Evolutionary conservation across 2,329 filamentous ascomycete genomes (phyloP), one percentile per base, ranked within the genome.

Genomic region (Fusarium sp.): DNA sequence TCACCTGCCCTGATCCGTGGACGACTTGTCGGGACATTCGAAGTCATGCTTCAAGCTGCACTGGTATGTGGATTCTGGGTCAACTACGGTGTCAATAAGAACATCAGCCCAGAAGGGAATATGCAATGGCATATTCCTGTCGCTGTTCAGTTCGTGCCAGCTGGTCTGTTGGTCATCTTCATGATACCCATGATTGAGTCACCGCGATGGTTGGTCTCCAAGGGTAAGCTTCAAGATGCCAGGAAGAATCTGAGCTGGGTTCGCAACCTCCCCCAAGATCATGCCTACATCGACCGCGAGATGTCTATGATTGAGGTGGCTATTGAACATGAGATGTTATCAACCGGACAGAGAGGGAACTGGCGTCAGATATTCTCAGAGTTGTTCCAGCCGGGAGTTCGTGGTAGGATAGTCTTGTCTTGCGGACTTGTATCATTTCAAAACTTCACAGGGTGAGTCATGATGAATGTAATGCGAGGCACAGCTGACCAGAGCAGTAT

Each of bases 391-490:
- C n/a, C 33, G 5, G n/a, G 33, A 7, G 33, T 52, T 36, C 33
- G 33, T 15, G 49, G 33, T 15, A 36, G 33, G n/a, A 15, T 26
- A 6, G 49, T 26, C 18, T 36, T 52, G n/a, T 36, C 31, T 12
- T 52, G 49, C 12, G 49, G 49, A 7, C 13, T 52, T 14, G 33
- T 52, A 3, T 52, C 49, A 3, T 52, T 52, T 5, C 49, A 52
- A 11, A 52, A 52, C 13, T 52, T 36, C 33, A 52, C 49, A 2
- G 33, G 49, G 33, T 52, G 13, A 36, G 48, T 24, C 17, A 24
- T 36, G 47, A 18, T 1, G 4, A 8, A 7, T 1, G 5, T 3
- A 0, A 7, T 13, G 13, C 15, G 11, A 31, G 11, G 11, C 22
- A 18, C 7, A 49, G 22, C 47, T 49, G 5, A 51, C 17, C 18